A percentile compares a stretch with the other conserved stretches of the same genome.
Evolutionary conservation across 306 rosid species (phyloP).

Genomic region (Lathyrus aphaca): DNA sequence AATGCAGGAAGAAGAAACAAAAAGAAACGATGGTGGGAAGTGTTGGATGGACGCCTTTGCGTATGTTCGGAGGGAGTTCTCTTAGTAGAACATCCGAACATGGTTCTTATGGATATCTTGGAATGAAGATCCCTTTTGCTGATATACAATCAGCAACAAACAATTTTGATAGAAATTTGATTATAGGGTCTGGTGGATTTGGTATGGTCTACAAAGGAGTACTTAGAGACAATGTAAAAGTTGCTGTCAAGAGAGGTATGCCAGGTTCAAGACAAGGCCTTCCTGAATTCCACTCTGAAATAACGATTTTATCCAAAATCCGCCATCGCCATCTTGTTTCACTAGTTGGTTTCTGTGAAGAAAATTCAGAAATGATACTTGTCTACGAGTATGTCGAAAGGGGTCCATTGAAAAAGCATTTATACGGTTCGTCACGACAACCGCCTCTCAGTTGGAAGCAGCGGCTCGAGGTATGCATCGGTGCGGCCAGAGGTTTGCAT

Average conservation of each 20-base stretch:
- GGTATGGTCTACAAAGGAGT: constrained; percentile 87
- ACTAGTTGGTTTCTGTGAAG: constrained; percentile 91
- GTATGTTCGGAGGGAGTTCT: constrained; percentile 78
- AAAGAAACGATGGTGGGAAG: constrained; percentile 63
- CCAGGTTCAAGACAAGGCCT: constrained; percentile 99
- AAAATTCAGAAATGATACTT: constrained; percentile 93
- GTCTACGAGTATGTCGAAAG: constrained; percentile 91
- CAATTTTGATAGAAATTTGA: constrained; percentile 68
- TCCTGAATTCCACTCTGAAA: constrained; percentile 96
- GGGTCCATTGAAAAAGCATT: constrained; percentile 81
- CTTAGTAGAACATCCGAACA: constrained; percentile 75
- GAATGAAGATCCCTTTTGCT: constrained; percentile 77
- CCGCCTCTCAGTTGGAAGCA: constrained; percentile 84
- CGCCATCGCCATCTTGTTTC: constrained; percentile 96
- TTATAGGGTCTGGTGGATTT: constrained; percentile 94
- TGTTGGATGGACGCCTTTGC: constrained; percentile 84
- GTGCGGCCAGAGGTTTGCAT: constrained; percentile 95
- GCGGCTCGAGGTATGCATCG: constrained; percentile 94
- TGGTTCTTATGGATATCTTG: constrained; percentile 79
- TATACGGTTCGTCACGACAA: constrained; percentile 64
- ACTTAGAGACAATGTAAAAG: constrained; percentile 73
- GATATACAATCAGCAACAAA: constrained; percentile 79
- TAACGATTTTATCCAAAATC: constrained; percentile 77
- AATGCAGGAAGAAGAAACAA: constrained; percentile 65
- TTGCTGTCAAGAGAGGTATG: constrained; percentile 95